Conservation (phyloP, 1,139 yeast species). For the Magnusiomyces ingens region DNA sequence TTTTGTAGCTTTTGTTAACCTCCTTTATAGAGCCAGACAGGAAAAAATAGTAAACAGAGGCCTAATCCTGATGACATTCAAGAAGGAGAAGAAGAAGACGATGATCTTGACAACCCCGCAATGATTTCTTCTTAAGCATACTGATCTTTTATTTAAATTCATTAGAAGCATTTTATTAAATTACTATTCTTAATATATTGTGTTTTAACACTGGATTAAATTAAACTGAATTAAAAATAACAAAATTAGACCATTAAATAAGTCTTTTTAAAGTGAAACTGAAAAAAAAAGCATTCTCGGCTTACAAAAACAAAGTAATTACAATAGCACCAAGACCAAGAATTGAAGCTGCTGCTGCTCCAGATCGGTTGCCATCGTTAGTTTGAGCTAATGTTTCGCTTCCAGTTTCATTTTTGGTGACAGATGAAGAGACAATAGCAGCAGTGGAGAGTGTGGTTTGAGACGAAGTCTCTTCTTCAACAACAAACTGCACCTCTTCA, state of each 20-base stretch:
- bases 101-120: neutral
- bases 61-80: neutral
- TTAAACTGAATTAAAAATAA: neutral
- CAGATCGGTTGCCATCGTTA: too few relatives aligned
- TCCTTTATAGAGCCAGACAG: conserved; percentile 1
- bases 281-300: neutral
- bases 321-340: neutral
- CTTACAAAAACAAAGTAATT: too few relatives aligned
- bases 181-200: neutral
- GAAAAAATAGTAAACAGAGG: neutral
- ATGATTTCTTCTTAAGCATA: neutral
- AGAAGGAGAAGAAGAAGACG: conserved; percentile 3
- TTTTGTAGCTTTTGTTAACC: neutral
- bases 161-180: neutral
- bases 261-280: neutral
- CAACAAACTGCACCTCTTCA: conserved; percentile 30
- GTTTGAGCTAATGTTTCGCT: too few relatives aligned
- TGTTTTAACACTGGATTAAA: neutral
- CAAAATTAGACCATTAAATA: neutral
- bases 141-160: neutral
- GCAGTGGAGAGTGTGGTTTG: too few relatives aligned
- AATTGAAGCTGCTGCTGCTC: too few relatives aligned
- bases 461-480: conserved; percentile 14
- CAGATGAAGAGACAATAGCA: too few relatives aligned
- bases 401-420: too few relatives aligned